Evolutionary conservation across 495 filamentous ascomycete genomes (phyloP), one percentile per base, ranked within the genome.

Genomic region (Emericellopsis terricola): DNA sequence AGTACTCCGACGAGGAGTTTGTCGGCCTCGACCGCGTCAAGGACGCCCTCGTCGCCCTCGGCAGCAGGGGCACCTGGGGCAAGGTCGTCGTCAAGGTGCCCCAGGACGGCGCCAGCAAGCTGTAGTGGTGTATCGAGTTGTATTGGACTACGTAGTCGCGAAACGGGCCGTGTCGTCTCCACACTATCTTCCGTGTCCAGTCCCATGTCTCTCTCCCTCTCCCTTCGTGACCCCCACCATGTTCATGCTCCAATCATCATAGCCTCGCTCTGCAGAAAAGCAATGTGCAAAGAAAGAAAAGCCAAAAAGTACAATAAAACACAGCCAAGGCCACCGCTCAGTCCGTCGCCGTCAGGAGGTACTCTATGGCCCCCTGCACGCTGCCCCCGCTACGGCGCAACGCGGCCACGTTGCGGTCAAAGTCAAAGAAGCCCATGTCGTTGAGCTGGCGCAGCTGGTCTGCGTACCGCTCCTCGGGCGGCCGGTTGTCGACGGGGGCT

Each of bases 361-460:
- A 76, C 53, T 96, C 85, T 34, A 96, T 73, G 9, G 91, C 91
- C 2, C 87, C 91, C 51, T 96, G 82, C 39, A 96, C 89, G 51
- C 81, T 94, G 5, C 91, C 91, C 0, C 91, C 91, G 37, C 80
- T 73, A 41, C 85, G 68, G 55, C 89, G 71, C 51, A 99, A 58
- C 13, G 91, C 91, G 43, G 76, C 71, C 24, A 99, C 71, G 41
- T 99, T 99, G 47, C 78, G 53, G 36, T 96, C 86, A 48, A 96
- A 96, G 43, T 99, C 89, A 49, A 73, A 92, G 53, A 99, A 96
- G 3, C 91, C 91, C 91, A 99, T 99, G 35, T 96, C 89, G 50
- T 99, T 96, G 41, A 99, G 57, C 50, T 94, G 87, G 30, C 83
- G 65, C 31, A 99, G 59, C 49, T 99, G 91, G 10, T 79, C 73